Evolutionary conservation across 768 basidiomycete genomes (phyloP), one percentile per base, ranked within the genome.

Genomic region (Lyophyllum shimeji): DNA sequence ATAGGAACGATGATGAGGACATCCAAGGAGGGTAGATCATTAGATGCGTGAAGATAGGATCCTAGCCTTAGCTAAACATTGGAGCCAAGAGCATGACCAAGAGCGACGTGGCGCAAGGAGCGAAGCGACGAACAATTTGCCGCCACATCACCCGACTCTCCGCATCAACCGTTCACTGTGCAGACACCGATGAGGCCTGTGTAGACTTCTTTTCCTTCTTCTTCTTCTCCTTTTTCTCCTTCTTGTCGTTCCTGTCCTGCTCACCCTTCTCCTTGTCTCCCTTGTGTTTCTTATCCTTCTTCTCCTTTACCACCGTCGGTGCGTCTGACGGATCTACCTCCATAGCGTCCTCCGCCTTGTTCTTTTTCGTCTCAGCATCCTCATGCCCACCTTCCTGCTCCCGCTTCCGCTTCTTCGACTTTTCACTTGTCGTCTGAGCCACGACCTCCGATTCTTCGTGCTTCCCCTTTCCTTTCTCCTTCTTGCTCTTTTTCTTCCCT

Each of bases 201-300:
- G 61, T 61, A 52, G 59, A 56, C 45, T 66, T 65, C 56, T 62
- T 61, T 34, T 62, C 58, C 54, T 55, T 57, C 37, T 57, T 46
- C 37, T 57, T 46, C 45, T 63, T 53, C 52, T 61, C 55, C n/a
- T 56, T 43, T 49, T 72, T 67, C 40, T 69, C 61, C 50, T 69
- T 64, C 52, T 67, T 62, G 55, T 68, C 63, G 55, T 67, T 68
- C 61, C 73, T 68, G 58, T 69, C 72, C 61, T 69, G 69, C 60
- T 71, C 66, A 61, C 68, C 68, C 54, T 69, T 65, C n/a, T 13
- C 34, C 34, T 37, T n/a, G n/a, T n/a, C n/a, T n/a, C n/a, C 6
- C 34, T 47, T 57, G n/a, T 50, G 58, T 45, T 62, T 60, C 27
- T 56, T 52, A 39, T 63, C 58, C 37, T 61, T 64, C 29, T 56